Base-by-base conservation (phyloP, 2,329 filamentous ascomycete species). In the Alternaria tenuissima region DNA sequence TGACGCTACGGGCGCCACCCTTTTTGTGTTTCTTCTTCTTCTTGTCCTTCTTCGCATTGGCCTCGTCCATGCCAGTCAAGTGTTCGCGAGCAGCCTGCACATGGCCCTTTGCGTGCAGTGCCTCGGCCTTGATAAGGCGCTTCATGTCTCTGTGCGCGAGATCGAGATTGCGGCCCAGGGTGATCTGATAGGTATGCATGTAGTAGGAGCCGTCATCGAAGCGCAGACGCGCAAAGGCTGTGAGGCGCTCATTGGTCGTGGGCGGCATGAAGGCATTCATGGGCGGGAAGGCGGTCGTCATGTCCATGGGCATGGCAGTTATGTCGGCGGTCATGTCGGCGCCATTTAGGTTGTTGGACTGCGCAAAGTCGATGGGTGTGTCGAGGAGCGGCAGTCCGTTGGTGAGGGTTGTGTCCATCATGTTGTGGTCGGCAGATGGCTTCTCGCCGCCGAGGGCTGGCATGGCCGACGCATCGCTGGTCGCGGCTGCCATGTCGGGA, bases 121-220 rank as follows among this genome's bases (percentile, higher is more conserved):
- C 57, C 49, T 74, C 70, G 46, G 71, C 73, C 60, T 67, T 72
- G 46, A 64, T 65, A 5, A 78, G 85, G 81, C 34, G 85, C 81
- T 46, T 85, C 84, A 61, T 88, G 65, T 85, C 83, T 61, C 86
- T 83, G 57, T 72, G 76, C 28, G 75, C 74, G 16, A 76, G 73
- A 11, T 72, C 63, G 26, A 88, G 84, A 76, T 93, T 91, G 62
- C 91, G 88, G 55, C 90, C 91, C 28, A 94, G 87, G 57, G 91
- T 86, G 67, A 93, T 85, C 53, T 87, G 84, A 68, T 89, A 89
- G 1, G 90, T 92, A 52, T 88, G 92, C 88, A 94, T 91, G 78
- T 91, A 91, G 76, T 91, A 93, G 57, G 88, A 86, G 72, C 90
- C 90, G 80, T 94, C 91, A 66, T 86, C 84, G 73, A 94, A 93